Evolutionary conservation across 108 stramenopile species (phyloP).

Genomic region (Fragilariopsis cylindrus): DNA sequence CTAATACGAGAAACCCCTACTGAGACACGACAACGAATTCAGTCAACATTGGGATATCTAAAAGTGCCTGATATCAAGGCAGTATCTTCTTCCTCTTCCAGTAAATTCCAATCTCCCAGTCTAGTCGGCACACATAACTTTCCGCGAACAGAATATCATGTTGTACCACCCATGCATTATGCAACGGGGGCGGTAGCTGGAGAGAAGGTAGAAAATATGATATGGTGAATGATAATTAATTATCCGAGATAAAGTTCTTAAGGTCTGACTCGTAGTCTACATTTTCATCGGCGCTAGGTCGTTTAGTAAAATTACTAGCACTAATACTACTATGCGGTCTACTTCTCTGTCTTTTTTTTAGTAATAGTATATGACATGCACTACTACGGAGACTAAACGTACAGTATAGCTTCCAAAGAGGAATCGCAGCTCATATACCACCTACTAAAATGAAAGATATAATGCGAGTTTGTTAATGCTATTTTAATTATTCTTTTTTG

Average conservation of each 20-base stretch:
- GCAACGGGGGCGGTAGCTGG: constrained; percentile 78
- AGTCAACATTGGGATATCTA: constrained; percentile 20
- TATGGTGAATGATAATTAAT: constrained; percentile 54
- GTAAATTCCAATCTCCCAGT: background rate
- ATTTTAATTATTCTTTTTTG: background rate
- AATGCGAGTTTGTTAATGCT: no score
- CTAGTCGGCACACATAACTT: background rate
- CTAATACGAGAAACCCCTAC: constrained; percentile 73
- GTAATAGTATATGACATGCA: no score
- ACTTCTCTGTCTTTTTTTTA: no score
- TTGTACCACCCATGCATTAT: constrained; percentile 81
- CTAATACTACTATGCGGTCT: no score
- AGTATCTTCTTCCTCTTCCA: background rate
- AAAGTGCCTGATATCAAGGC: constrained; percentile 1
- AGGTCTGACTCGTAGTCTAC: background rate
- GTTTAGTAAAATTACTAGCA: no score
- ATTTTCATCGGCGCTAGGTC: no score
- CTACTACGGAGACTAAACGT: no score
- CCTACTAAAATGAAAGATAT: no score
- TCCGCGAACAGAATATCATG: constrained; percentile 72
- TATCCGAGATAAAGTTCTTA: background rate
- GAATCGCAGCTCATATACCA: no score
- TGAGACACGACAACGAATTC: constrained; percentile 71
- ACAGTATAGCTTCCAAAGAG: no score
- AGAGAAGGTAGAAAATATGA: constrained; percentile 72